Conservation (phyloP, 352 stramenopile genomes). For the Phytophthora palmivora region DNA sequence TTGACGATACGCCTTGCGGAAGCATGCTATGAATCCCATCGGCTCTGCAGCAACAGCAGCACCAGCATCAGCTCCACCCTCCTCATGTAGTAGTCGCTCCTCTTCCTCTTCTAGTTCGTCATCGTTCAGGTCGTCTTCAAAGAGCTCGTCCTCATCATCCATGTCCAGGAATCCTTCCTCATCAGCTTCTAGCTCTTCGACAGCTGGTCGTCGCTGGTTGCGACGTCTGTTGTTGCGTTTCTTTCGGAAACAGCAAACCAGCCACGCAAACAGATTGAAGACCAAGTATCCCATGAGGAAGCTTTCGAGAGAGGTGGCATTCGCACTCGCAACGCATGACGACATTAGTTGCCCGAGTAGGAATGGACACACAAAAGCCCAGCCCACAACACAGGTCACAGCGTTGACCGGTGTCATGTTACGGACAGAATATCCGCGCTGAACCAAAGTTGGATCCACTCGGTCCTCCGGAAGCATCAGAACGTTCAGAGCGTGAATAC, state of each 20-base stretch:
- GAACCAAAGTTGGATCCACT: conserved; percentile 61
- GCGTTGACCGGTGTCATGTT: conserved; percentile 67
- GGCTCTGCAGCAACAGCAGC: conserved; percentile 24
- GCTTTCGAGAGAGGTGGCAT: conserved; percentile 61
- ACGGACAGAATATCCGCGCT: conserved; percentile 75
- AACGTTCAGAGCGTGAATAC: conserved; percentile 62
- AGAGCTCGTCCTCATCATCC: conserved; percentile 45
- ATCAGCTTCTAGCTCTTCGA: conserved; percentile 45
- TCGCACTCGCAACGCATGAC: conserved; percentile 53
- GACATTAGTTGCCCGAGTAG: conserved; percentile 73
- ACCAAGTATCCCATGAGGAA: conserved; percentile 82
- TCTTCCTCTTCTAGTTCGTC: conserved; percentile 45
- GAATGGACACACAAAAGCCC: conserved; percentile 73
- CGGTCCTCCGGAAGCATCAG: conserved; percentile 68
- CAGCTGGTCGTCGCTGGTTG: conserved; percentile 40
- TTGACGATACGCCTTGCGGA: conserved; percentile 76
- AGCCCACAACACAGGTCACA: conserved; percentile 63
- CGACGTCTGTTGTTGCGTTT: conserved; percentile 54
- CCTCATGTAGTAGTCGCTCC: conserved; percentile 22
- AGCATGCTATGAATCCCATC: conserved; percentile 53
- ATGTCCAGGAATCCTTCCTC: conserved; percentile 45
- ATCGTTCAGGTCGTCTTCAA: conserved; percentile 47
- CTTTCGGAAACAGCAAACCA: conserved; percentile 76
- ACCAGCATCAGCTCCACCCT: conserved; percentile 16
- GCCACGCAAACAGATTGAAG: conserved; percentile 76